These are phyloP conservation scores for Rutstroemia sp. DNA, from an alignment of 2,329 filamentous ascomycete genomes.

Conservation along the genomic window DNA sequence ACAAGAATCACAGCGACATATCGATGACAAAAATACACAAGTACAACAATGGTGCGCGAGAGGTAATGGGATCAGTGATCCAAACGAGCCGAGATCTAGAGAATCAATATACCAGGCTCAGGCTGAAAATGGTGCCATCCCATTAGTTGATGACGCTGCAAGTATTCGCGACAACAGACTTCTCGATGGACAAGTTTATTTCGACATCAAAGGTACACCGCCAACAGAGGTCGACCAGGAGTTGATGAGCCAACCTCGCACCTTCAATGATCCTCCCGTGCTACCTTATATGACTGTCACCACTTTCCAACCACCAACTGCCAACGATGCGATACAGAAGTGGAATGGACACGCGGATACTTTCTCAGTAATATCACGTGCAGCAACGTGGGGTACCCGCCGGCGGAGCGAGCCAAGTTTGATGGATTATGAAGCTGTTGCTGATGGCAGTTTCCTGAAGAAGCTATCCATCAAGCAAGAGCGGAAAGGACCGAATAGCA, in stretches of 20 bases:
- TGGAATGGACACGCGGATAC: constrained; percentile 38
- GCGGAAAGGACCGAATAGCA: constrained; percentile 38
- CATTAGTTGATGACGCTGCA: constrained; percentile 23
- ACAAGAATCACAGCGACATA: constrained; percentile 23
- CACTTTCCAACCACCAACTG: constrained; percentile 37
- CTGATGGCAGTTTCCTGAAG: constrained; percentile 55
- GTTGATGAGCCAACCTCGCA: constrained; percentile 25
- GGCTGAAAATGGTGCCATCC: constrained; percentile 18
- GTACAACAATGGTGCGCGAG: constrained; percentile 30
- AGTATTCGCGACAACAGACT: constrained; percentile 28
- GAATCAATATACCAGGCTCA: constrained; percentile 17
- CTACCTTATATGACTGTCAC: constrained; percentile 29
- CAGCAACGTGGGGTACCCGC: constrained; percentile 64
- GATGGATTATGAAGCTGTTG: constrained; percentile 51
- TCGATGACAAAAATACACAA: constrained; percentile 27
- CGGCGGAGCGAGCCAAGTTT: constrained; percentile 54
- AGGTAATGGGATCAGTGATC: constrained; percentile 16
- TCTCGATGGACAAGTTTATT: constrained; percentile 28
- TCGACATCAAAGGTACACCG: constrained; percentile 16
- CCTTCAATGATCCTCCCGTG: constrained; percentile 32
- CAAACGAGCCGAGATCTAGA: constrained; percentile 16
- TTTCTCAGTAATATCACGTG: constrained; percentile 50
- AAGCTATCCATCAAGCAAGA: constrained; percentile 48
- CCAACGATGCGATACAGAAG: constrained; percentile 41
- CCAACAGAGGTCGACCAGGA: constrained; percentile 20